Base-by-base conservation (phyloP, 331 rosid species). In the Rhamnella rubrinervis region DNA sequence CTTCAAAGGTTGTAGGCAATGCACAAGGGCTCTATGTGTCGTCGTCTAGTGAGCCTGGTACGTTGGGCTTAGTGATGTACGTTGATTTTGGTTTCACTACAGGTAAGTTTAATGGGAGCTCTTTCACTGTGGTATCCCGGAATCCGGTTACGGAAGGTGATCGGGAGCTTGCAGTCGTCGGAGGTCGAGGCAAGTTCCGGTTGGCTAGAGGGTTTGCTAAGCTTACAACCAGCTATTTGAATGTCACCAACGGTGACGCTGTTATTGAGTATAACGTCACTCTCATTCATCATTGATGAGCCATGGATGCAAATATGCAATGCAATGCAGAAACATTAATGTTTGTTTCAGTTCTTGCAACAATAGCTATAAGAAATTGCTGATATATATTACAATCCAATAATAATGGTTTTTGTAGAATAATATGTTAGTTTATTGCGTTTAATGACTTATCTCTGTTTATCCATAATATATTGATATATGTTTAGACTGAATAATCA, bases 101-200 rank as follows among this genome's bases (percentile, higher is more conserved):
- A 1, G 82, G 82, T 8, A 63, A 81, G 17, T 64, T 76, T 19
- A 64, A 65, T 5, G 71, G 85, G 18, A 72, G 82, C 63, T 81
- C 82, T 0, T 56, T 81, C 49, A 51, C 52, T 9, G 78, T 81
- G 61, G 20, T 59, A 5, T 81, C 79, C 8, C 76, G 85, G 69
- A 81, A 81, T 72, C 78, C 81, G 20, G 66, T 81, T 57, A 65
- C 51, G 0, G 78, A 81, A 65, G 11, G 44, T 11, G 5, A 46
- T 5, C 58, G 79, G 9, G 82, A 81, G 70, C 8, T 81, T 18
- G 77, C 85, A 3, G 79, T 81, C 52, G 79, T 77, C 0, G 79
- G 85, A 14, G 85, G 85, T 41, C 47, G 79, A 37, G 85, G 85
- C 16, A 72, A 19, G 77, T 81, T 81, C 8, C 37, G 71, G 46